Base-by-base conservation (phyloP, 495 filamentous ascomycete species). In the Hypomontagnella monticulosa region DNA sequence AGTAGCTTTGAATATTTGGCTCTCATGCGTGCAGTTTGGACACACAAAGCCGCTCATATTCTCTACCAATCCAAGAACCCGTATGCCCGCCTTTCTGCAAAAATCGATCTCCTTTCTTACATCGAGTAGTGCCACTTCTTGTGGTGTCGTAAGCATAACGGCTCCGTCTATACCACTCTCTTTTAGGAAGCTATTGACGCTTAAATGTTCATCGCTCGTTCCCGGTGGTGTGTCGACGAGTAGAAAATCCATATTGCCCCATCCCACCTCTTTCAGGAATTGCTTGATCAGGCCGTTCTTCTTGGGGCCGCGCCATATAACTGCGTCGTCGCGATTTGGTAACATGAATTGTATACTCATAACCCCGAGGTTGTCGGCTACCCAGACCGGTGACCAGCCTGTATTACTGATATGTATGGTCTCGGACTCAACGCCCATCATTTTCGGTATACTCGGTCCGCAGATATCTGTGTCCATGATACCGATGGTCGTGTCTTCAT, bases 271-370 rank as follows among this genome's bases (percentile, higher is more conserved):
- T 76, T 94, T 96, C 20, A 99, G 71, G 69, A 99, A 99, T 76
- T 93, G 90, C 80, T 98, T 99, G 73, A 99, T 98, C 57, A 99
- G 75, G 1, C 95, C 95, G 70, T 97, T 99, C 85, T 98, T 99
- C 83, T 98, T 99, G 4, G 96, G 90, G 0, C 95, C 95, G 23
- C 94, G 83, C 96, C 95, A 99, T 59, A 99, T 98, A 10, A 98
- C 88, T 3, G 95, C 96, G 62, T 95, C 92, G 70, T 98, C 95
- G 4, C 90, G 81, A 57, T 91, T 91, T 0, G 95, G 95, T 33
- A 99, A 81, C 93, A 99, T 95, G 73, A 98, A 98, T 75, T 98
- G 95, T 65, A 99, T 89, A 53, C 89, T 93, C 95, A 98, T 99
- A 32, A 94, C 92, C 0, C 88, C 89, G 36, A 99, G 80, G 65